These are phyloP conservation scores for Schizothecium vesticola DNA, from an alignment of 495 filamentous ascomycete species.

Conservation along the genomic window DNA sequence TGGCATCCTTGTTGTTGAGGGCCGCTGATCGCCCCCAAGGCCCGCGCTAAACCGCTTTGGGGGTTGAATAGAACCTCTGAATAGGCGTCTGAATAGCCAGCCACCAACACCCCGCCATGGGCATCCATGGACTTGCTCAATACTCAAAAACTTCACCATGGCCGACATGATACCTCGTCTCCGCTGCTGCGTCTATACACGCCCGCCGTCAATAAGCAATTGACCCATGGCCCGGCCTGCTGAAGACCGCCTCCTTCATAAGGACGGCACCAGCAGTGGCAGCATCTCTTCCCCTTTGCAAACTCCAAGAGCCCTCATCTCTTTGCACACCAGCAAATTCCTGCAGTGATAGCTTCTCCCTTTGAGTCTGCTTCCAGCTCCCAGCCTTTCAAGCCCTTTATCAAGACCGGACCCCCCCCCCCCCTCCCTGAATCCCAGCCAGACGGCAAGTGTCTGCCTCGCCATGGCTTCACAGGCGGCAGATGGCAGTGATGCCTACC, in stretches of 20 bases:
- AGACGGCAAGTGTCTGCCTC: neutral
- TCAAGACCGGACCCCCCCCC: neutral
- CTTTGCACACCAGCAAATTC: neutral
- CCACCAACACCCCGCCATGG: constrained; percentile 1
- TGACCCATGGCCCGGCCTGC: neutral
- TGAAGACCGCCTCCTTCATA: neutral
- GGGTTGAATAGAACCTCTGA: constrained; percentile 33
- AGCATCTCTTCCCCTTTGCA: neutral
- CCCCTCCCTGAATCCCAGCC: neutral
- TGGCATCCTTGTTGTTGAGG: neutral
- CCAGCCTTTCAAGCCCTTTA: neutral
- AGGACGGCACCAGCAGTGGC: neutral
- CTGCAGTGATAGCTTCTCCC: neutral
- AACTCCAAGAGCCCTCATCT: neutral
- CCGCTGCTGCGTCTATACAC: neutral
- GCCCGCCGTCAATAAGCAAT: neutral
- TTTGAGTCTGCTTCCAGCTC: neutral
- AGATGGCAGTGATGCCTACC: constrained; percentile 1
- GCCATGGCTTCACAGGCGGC: neutral
- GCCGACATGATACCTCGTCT: neutral
- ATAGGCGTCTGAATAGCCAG: constrained; percentile 20
- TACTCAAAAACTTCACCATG: constrained; percentile 1
- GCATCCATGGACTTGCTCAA: neutral
- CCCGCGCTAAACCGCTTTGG: constrained; percentile 20
- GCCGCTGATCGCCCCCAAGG: neutral